Base-by-base conservation (phyloP, 768 basidiomycete species). In the Termitomyces sp. region DNA sequence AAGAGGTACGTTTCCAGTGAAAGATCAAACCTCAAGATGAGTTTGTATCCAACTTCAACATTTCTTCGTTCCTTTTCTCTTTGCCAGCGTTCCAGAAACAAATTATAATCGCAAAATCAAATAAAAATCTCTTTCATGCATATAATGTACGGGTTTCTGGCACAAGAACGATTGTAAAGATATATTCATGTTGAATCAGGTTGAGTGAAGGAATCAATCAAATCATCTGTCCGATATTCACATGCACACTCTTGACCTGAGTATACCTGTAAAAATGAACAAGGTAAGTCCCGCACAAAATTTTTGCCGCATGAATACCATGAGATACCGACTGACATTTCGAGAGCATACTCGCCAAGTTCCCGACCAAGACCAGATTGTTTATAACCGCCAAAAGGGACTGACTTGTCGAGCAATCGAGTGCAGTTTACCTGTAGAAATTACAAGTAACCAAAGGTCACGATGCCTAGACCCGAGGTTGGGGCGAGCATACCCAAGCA, bases 341-440 rank as follows among this genome's bases (percentile, higher is more conserved):
- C 69, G 2, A 69, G 56, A 7, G 68, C 69, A 48, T 70, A 69
- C 43, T 69, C 61, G 3, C 68, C 69, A 9, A 69, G 61, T 55
- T 70, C 69, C 12, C 68, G 57, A 0, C 69, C 66, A 30, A 67
- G 65, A 5, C 67, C 67, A 26, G 68, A 71, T 26, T 68, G 67
- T 56, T 69, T 70, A 60, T 63, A 70, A n/a, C 70, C 69, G 20
- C 70, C 70, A 35, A 71, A 70, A 14, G 69, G 68, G 3, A 71
- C 63, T 13, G 53, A 40, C 10, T 55, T 55, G 10, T 67, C 64
- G 13, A 1, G 47, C 26, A 5, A 53, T 20, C 63, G 64, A 5
- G 62, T 50, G 33, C 64, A 66, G 43, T 68, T 71, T 23, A 69
- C 61, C 68, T 69, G 36, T 40, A 0, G 13, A 14, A 40, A 7